phyloP scores from a whole-genome alignment of 2,329 filamentous ascomycete species.

The Pseudogymnoascus sp. region DNA sequence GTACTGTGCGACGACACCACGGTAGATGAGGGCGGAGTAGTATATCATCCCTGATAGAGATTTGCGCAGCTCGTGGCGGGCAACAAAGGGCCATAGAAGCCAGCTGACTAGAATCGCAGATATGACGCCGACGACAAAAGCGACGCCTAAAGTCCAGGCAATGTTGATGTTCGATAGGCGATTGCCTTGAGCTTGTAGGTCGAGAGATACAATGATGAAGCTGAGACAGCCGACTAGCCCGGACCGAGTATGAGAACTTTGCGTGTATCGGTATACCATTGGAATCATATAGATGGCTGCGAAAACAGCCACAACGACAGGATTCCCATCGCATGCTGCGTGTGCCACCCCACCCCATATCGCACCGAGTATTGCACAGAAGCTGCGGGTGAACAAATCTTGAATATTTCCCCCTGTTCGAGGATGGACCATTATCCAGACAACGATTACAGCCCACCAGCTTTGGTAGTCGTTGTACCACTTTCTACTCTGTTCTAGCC shows the following conservation, averaged over 20 bases:
- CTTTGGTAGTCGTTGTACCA: slow-evolving; percentile 49
- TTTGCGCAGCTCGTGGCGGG: slow-evolving; percentile 48
- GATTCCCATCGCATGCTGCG: slow-evolving; percentile 42
- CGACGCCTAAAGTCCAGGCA: slow-evolving; percentile 39
- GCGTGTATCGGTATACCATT: slow-evolving; percentile 48
- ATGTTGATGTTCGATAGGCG: slow-evolving; percentile 30
- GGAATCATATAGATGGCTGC: slow-evolving; percentile 49
- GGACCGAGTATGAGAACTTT: slow-evolving; percentile 47
- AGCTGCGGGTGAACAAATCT: slow-evolving; percentile 43
- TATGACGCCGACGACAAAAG: slow-evolving; percentile 45
- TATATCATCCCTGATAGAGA: slow-evolving; percentile 48
- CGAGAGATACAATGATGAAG: slow-evolving; percentile 45
- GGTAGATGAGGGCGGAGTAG: slow-evolving; percentile 48
- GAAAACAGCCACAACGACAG: slow-evolving; percentile 46
- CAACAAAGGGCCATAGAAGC: slow-evolving; percentile 53
- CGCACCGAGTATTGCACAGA: slow-evolving; percentile 42
- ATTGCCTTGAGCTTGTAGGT: slow-evolving; percentile 21
- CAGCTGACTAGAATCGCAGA: slow-evolving; percentile 48
- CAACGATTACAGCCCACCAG: slow-evolving; percentile 51
- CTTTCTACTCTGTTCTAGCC: slow-evolving; percentile 33
- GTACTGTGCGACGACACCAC: slow-evolving; percentile 44
- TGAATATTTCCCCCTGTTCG: slow-evolving; percentile 49
- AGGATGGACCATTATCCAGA: slow-evolving; percentile 45
- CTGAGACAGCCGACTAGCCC: slow-evolving; percentile 49
- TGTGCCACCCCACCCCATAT: slow-evolving; percentile 46